These are phyloP conservation scores for Porogramme epimiltina DNA, from an alignment of 1,284 basidiomycete genomes.

Conservation along the genomic window DNA sequence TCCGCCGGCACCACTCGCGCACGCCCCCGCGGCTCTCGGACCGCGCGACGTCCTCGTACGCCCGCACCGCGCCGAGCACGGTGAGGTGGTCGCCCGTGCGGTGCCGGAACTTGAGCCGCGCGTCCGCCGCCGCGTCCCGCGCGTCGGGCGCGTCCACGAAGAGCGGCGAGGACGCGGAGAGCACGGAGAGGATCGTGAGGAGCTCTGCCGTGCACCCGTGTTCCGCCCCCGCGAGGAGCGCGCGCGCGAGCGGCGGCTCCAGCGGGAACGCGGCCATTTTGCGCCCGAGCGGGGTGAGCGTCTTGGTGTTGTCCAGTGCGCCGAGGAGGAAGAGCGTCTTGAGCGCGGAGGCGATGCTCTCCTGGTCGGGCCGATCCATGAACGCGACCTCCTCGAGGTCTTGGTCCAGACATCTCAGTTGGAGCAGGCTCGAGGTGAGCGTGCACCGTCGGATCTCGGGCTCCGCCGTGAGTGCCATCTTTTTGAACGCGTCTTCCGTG, in stretches of 20 bases:
- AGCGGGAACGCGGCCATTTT: conserved; percentile 85
- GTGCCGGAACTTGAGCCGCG: conserved; percentile 80
- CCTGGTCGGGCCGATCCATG: conserved; percentile 80
- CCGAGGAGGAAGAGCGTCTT: conserved; percentile 76
- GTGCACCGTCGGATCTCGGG: conserved; percentile 91
- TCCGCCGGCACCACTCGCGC: conserved; percentile 80
- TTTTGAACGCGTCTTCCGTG: conserved; percentile 75
- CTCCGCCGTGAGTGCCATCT: conserved; percentile 67
- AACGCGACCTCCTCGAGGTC: conserved; percentile 80
- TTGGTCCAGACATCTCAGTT: conserved; percentile 82
- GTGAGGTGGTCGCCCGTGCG: conserved; percentile 91
- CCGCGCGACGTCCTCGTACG: conserved; percentile 66
- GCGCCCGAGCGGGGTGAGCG: conserved; percentile 71
- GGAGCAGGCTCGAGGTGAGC: conserved; percentile 80
- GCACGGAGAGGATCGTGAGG: conserved; percentile 77
- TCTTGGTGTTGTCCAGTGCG: conserved; percentile 66
- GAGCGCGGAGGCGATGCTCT: conserved; percentile 69
- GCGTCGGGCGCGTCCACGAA: conserved; percentile 74
- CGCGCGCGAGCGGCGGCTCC: conserved; percentile 80
- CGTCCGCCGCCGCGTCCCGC: conserved; percentile 70
- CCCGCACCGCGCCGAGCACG: conserved; percentile 80
- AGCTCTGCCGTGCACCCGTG: conserved; percentile 74
- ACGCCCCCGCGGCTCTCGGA: conserved; percentile 50
- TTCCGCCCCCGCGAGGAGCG: conserved; percentile 73
- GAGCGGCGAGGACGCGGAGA: conserved; percentile 76